phyloP scores from a whole-genome alignment of 2,329 filamentous ascomycete species.

The Aspergillus piperis region DNA sequence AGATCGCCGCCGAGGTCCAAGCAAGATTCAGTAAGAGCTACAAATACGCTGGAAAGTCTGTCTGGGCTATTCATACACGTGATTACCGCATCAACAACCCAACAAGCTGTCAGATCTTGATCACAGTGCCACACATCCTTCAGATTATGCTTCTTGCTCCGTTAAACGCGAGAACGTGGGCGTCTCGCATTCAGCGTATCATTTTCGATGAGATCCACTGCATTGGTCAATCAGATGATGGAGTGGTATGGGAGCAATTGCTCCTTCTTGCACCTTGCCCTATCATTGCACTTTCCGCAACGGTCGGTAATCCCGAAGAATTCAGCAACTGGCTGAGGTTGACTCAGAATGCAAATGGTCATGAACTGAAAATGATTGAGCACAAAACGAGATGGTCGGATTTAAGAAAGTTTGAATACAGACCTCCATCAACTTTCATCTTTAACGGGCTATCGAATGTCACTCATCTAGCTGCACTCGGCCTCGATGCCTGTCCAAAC shows the following conservation, averaged over 20 bases:
- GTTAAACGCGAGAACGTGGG: conserved; percentile 67
- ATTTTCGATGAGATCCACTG: conserved; percentile 84
- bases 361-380: conserved; percentile 66
- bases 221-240: conserved; percentile 75
- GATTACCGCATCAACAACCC: conserved; percentile 76
- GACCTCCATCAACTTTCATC: conserved; percentile 49
- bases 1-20: conserved; percentile 78
- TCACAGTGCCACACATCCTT: conserved; percentile 76
- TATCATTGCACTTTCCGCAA: conserved; percentile 77
- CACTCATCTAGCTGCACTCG: conserved; percentile 35
- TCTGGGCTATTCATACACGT: conserved; percentile 77
- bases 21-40: conserved; percentile 71
- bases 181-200: conserved; percentile 68
- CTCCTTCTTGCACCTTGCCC: conserved; percentile 73
- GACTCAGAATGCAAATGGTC: conserved; percentile 65
- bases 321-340: conserved; percentile 69
- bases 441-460: conserved; percentile 55
- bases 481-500: conserved; percentile 50
- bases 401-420: conserved; percentile 71
- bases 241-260: conserved; percentile 76
- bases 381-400: conserved; percentile 74
- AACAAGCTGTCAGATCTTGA: conserved; percentile 70
- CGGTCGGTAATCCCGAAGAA: conserved; percentile 71
- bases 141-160: conserved; percentile 75
- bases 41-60: conserved; percentile 61